Conservation (phyloP, 2,329 filamentous ascomycete species). For the Clonostachys byssicola region DNA sequence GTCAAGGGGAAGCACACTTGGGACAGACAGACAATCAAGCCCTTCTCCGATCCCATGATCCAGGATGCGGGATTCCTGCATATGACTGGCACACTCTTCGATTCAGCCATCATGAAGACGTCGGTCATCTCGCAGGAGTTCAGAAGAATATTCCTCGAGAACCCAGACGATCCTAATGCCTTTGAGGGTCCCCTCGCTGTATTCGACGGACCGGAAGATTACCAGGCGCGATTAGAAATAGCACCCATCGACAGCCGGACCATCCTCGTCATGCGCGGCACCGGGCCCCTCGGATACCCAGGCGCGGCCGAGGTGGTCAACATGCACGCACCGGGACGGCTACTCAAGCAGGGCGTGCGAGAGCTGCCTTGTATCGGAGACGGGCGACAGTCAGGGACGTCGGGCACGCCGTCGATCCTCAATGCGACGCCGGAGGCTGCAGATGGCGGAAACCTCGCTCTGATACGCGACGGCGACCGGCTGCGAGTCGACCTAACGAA, state of each 20-base stretch:
- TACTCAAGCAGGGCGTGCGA: constrained; percentile 37
- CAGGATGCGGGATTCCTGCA: constrained; percentile 46
- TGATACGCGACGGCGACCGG: constrained; percentile 42
- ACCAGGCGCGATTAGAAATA: constrained; percentile 32
- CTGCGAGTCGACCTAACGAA: constrained; percentile 44
- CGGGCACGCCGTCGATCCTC: constrained; percentile 49
- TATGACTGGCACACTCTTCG: constrained; percentile 39
- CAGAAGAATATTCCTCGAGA: constrained; percentile 34
- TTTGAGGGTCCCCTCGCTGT: constrained; percentile 41
- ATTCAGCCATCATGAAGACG: constrained; percentile 49
- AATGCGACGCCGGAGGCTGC: constrained; percentile 52
- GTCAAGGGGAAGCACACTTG: constrained; percentile 37
- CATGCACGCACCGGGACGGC: constrained; percentile 40
- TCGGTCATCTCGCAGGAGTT: constrained; percentile 42
- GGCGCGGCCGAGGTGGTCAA: constrained; percentile 48
- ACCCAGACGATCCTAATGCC: constrained; percentile 38
- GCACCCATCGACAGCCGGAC: constrained; percentile 5
- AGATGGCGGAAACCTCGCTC: constrained; percentile 46
- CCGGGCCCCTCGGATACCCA: constrained; percentile 43
- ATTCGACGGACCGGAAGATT: constrained; percentile 47
- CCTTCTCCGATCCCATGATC: constrained; percentile 39
- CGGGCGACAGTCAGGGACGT: constrained; percentile 50
- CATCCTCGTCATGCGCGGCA: constrained; percentile 16
- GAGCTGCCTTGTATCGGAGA: constrained; percentile 48
- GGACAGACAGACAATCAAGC: constrained; percentile 41